phyloP scores from a whole-genome alignment of 148 eudicot genomes.

The Cornus kousa region DNA sequence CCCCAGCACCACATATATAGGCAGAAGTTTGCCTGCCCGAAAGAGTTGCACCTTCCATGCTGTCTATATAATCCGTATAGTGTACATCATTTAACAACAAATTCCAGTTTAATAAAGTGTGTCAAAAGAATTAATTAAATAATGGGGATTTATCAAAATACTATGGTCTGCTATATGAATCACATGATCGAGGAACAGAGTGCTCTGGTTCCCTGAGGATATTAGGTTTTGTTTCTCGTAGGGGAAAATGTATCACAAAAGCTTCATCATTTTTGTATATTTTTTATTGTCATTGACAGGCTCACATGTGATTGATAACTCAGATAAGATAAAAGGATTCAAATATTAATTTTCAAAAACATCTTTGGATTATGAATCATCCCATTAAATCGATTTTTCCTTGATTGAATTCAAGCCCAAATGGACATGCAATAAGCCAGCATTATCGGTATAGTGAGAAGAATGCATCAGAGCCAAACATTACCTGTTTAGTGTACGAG shows the following conservation, averaged over 20 bases:
- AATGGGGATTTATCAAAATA: not conserved
- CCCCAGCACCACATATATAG: slow-evolving; percentile 84
- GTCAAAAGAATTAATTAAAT: not conserved
- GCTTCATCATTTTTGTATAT: too few species aligned
- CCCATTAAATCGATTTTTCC: not conserved
- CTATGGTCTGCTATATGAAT: too few species aligned
- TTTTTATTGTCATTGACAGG: too few species aligned
- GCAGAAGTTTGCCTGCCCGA: slow-evolving; percentile 96
- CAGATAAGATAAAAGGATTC: not conserved
- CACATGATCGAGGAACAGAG: too few species aligned
- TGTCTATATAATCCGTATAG: slow-evolving; percentile 83
- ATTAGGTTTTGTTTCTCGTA: too few species aligned
- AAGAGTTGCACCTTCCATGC: slow-evolving; percentile 98
- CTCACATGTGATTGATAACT: not conserved
- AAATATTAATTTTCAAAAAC: not conserved
- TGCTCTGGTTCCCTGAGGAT: too few species aligned
- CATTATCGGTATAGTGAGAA: not conserved
- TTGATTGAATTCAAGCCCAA: not conserved
- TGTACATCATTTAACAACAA: not conserved
- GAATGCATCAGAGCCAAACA: not conserved
- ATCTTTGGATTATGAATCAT: not conserved
- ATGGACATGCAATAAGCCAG: not conserved
- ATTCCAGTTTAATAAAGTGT: not conserved
- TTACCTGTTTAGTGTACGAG: slow-evolving; percentile 96
- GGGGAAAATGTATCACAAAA: too few species aligned